phyloP scores from a whole-genome alignment of 2,329 filamentous ascomycete species.

The Fusarium austroafricanum region DNA sequence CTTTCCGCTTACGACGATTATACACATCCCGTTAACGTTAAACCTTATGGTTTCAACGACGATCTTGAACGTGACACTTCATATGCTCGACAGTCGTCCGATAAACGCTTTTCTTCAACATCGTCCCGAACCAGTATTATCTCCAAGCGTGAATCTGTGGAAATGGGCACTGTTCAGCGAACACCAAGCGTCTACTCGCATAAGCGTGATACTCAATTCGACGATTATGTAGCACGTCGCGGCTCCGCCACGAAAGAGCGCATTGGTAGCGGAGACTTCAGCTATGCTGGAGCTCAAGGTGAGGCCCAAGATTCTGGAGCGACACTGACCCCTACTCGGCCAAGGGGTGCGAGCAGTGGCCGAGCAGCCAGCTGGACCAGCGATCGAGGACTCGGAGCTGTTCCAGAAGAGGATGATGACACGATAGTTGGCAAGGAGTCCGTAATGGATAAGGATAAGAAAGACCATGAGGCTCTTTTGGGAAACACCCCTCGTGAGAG shows the following conservation, averaged over 20 bases:
- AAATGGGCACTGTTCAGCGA: conserved; percentile 39
- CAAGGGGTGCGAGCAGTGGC: conserved; percentile 45
- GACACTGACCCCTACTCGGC: conserved; percentile 35
- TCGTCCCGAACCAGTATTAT: conserved; percentile 49
- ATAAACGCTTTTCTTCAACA: conserved; percentile 44
- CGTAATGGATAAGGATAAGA: conserved; percentile 30
- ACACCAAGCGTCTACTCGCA: conserved; percentile 55
- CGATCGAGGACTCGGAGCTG: conserved; percentile 53
- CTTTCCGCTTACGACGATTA: conserved; percentile 63
- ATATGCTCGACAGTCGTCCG: conserved; percentile 44
- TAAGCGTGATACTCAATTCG: conserved; percentile 61
- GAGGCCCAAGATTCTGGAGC: conserved; percentile 26
- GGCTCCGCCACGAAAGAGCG: conserved; percentile 43
- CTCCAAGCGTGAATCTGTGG: conserved; percentile 41
- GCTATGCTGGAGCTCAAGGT: conserved; percentile 40
- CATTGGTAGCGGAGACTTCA: conserved; percentile 50
- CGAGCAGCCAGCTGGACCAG: conserved; percentile 53
- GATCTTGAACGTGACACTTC: conserved; percentile 45
- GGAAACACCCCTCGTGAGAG: conserved; percentile 41
- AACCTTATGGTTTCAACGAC: conserved; percentile 60
- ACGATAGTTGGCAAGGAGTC: conserved; percentile 26
- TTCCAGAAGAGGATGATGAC: conserved; percentile 55
- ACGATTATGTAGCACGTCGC: conserved; percentile 56
- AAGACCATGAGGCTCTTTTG: conserved; percentile 49
- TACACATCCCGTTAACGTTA: conserved; percentile 61